Conservation (phyloP, 305 asterid genomes). For the Fraxinus latifolia region DNA sequence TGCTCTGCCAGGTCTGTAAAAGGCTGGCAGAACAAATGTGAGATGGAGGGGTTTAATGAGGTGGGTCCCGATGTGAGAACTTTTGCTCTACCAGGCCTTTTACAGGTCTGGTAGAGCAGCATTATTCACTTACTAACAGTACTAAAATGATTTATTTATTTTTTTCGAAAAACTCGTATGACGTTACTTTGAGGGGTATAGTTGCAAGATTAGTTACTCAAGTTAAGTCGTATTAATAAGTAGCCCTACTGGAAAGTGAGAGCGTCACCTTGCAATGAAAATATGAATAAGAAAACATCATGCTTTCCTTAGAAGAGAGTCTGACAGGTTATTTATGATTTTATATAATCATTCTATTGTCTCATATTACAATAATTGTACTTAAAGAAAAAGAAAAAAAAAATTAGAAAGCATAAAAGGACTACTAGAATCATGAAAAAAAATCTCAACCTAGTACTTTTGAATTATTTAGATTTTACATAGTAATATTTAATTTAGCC, state of each 20-base stretch:
- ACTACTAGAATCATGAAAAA: neutral
- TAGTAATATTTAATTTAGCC: neutral
- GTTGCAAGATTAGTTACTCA: neutral
- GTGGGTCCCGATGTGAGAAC: too few relatives aligned
- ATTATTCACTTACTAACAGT: too few relatives aligned
- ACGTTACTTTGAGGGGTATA: neutral
- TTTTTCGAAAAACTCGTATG: neutral
- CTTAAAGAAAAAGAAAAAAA: neutral
- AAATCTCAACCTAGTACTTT: neutral
- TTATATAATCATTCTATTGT: neutral
- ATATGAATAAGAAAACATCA: neutral
- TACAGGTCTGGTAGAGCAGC: too few relatives aligned
- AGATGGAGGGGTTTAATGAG: too few relatives aligned
- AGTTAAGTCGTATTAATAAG: neutral
- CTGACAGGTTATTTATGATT: neutral
- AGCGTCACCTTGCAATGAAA: neutral
- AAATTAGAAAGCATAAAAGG: neutral
- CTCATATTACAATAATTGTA: neutral
- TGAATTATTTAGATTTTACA: neutral
- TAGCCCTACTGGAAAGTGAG: neutral
- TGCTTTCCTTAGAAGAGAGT: slow-evolving; percentile 2
- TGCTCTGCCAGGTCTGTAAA: too few relatives aligned
- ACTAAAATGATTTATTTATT: too few relatives aligned
- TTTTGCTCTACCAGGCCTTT: too few relatives aligned
- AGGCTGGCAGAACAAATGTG: too few relatives aligned